phyloP scores from a whole-genome alignment of 2,329 filamentous ascomycete species.

The Trichoderma pleuroti region DNA sequence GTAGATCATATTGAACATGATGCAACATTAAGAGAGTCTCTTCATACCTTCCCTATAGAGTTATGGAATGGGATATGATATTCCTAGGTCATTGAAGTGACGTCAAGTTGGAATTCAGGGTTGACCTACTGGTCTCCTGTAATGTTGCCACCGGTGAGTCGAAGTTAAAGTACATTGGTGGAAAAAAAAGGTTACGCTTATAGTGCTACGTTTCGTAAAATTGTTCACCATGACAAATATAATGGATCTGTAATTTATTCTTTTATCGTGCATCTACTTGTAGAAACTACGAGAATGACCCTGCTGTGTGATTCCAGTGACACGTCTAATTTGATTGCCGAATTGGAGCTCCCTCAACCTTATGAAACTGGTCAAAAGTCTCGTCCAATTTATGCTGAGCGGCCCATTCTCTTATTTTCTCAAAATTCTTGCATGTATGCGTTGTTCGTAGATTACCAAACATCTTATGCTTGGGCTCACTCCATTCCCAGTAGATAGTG shows the following conservation, averaged over 20 bases:
- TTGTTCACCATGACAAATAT: not conserved
- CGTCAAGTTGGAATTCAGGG: not conserved
- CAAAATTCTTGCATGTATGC: constrained; percentile 53
- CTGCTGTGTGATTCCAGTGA: not conserved
- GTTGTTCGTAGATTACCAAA: constrained; percentile 52
- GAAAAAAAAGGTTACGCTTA: not conserved
- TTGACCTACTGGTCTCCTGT: not conserved
- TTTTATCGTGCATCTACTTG: not conserved
- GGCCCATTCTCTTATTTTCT: constrained; percentile 49
- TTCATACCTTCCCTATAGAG: not conserved
- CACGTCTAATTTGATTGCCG: not conserved
- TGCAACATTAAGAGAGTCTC: not conserved
- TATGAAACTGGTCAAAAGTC: constrained; percentile 19
- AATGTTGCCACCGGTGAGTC: not conserved
- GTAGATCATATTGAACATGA: not conserved
- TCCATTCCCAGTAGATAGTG: constrained; percentile 51
- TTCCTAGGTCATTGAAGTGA: not conserved
- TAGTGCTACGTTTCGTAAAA: not conserved
- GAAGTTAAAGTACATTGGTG: not conserved
- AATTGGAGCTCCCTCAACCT: constrained; percentile 21
- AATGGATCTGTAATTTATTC: not conserved
- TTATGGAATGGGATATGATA: not conserved
- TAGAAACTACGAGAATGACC: not conserved
- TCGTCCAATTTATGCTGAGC: constrained; percentile 27
- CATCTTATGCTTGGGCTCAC: constrained; percentile 42